Percentiles rank a stretch among this genome's conserved stretches.
Conservation (phyloP, 2,329 filamentous ascomycete species). For the Dactylonectria estremocensis region DNA sequence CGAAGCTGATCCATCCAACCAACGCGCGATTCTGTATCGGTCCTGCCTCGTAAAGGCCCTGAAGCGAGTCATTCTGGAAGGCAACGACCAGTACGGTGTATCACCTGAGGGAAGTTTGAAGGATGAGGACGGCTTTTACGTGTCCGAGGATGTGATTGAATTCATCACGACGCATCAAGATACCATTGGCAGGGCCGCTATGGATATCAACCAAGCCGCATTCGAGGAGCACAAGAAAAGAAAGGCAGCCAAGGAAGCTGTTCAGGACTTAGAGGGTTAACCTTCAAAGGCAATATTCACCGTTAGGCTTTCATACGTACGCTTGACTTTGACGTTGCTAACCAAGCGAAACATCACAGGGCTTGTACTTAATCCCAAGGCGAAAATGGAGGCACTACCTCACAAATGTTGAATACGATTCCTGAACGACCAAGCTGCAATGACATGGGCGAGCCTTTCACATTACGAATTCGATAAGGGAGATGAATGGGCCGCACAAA, state of each 20-base stretch:
- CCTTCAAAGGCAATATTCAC: too few species aligned
- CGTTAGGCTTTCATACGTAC: background rate
- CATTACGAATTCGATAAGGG: too few species aligned
- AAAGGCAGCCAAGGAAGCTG: background rate
- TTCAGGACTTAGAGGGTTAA: conserved; percentile 1
- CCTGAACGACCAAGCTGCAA: too few species aligned
- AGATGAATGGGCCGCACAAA: too few species aligned
- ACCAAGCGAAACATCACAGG: too few species aligned
- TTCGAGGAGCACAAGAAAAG: conserved; percentile 26
- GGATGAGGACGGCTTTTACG: conserved; percentile 59
- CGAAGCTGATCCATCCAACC: conserved; percentile 41
- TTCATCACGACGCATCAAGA: conserved; percentile 56
- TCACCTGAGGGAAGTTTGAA: conserved; percentile 47
- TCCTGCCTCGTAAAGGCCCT: conserved; percentile 59
- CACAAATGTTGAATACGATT: too few species aligned
- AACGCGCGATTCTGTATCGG: conserved; percentile 50
- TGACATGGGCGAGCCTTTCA: too few species aligned
- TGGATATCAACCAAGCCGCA: conserved; percentile 42
- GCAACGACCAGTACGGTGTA: conserved; percentile 57
- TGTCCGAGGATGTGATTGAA: conserved; percentile 58
- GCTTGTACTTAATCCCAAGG: too few species aligned
- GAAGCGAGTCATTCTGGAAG: conserved; percentile 65
- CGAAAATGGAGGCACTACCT: too few species aligned
- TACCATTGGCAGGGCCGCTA: conserved; percentile 55
- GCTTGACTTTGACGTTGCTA: too few species aligned